Evolutionary conservation across 177 flowering plant species (phyloP).

Genomic region (Vitis hybrid): DNA sequence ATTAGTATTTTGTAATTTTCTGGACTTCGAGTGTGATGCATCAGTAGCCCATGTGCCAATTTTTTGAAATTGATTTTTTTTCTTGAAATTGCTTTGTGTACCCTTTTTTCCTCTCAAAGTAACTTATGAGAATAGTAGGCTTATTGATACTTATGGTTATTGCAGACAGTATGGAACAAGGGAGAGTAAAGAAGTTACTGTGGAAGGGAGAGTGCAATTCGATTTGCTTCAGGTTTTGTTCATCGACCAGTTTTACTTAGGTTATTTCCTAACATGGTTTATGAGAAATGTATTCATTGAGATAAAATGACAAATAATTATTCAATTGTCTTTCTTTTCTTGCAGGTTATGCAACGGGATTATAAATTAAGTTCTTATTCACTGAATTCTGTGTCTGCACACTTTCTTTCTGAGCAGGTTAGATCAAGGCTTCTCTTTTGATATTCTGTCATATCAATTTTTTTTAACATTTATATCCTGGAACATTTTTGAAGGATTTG

Average conservation of each 20-base stretch:
- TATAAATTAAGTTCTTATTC: conserved; percentile 98
- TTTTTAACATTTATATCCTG: not conserved
- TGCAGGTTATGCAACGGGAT: conserved; percentile 89
- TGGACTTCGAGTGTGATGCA: too few relatives aligned
- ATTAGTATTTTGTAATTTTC: too few relatives aligned
- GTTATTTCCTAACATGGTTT: not conserved
- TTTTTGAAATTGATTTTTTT: not conserved
- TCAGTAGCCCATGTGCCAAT: too few relatives aligned
- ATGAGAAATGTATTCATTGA: not conserved
- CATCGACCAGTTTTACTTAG: not conserved
- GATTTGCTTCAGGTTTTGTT: conserved; percentile 87
- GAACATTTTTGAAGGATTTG: not conserved
- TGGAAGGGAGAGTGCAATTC: conserved; percentile 97
- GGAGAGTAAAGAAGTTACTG: conserved; percentile 89
- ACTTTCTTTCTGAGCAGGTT: conserved; percentile 96
- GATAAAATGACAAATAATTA: not conserved
- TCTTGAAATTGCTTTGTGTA: not conserved
- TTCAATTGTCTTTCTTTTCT: conserved; percentile 7
- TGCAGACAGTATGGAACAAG: conserved; percentile 88
- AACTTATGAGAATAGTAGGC: not conserved
- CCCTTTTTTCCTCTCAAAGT: not conserved
- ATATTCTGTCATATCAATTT: not conserved
- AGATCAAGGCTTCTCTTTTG: not conserved
- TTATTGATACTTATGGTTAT: conserved; percentile 12
- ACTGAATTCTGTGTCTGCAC: conserved; percentile 96